Base-by-base conservation (phyloP, 768 basidiomycete genomes). In the Pleurotus sapidus region DNA sequence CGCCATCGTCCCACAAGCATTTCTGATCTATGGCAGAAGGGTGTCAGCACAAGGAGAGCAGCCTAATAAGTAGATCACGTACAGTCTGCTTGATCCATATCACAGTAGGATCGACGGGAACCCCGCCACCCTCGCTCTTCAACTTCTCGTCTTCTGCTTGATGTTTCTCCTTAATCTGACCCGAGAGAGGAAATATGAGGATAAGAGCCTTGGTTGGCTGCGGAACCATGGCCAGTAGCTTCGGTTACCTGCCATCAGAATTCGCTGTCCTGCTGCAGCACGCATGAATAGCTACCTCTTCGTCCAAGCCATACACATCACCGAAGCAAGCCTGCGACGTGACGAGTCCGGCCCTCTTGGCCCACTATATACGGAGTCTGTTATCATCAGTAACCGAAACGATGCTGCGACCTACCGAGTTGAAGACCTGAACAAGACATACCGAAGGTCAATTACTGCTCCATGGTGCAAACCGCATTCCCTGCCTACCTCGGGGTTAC, bases 1-100 rank as follows among this genome's bases (percentile, higher is more conserved):
- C 9, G 55, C 20, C 55, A 95, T 94, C 0, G 93, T 93, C 3
- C 93, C 93, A 65, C 93, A 94, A 0, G 93, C 92, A 63, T 94
- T 94, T 3, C 77, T 69, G 57, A 93, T 93, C 89, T 91, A 57
- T 7, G 30, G 15, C 27, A 39, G 17, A 56, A 37, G 24, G 8
- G 1, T 7, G 27, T 30, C 34, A 5, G 30, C n/a, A 34, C 57
- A 49, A 53, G n/a, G n/a, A n/a, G n/a, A n/a, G n/a, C n/a, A n/a
- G n/a, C n/a, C n/a, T n/a, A n/a, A n/a, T n/a, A n/a, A n/a, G 61
- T 80, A 30, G 56, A 30, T 7, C 30, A 34, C 30, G 30, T 34
- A 92, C 93, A 51, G 90, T 96, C 69, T 97, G 95, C 69, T 93
- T 93, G 74, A 96, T 92, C 81, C 86, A 97, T 63, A 95, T 74